Conservation (phyloP, 2,329 filamentous ascomycete species). For the Beauveria varroae region DNA sequence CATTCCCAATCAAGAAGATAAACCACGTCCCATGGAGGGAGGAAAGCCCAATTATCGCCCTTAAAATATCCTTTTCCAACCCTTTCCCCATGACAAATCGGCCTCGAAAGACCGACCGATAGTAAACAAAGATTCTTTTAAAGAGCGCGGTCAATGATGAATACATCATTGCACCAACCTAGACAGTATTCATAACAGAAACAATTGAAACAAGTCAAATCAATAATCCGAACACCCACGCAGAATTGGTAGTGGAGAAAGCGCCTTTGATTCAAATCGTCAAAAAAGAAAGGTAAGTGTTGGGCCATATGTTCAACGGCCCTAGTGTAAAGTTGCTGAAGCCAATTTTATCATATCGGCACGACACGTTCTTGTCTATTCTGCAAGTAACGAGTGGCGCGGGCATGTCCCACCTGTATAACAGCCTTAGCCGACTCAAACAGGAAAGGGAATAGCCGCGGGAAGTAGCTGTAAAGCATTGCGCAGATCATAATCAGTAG, state of each 20-base stretch:
- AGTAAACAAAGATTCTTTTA: neutral
- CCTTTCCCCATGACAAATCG: neutral
- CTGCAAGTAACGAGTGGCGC: slow-evolving; percentile 19
- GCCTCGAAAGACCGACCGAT: neutral
- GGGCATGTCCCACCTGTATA: slow-evolving; percentile 20
- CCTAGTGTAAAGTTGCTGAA: neutral
- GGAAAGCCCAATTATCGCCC: neutral
- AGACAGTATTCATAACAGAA: neutral
- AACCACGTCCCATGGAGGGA: neutral
- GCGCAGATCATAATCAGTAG: slow-evolving; percentile 40
- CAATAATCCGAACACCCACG: slow-evolving; percentile 1
- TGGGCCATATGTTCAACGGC: neutral
- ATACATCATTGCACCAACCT: neutral
- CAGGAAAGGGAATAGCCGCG: slow-evolving; percentile 34
- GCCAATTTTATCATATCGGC: slow-evolving; percentile 17
- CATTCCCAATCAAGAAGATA: neutral
- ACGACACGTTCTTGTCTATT: slow-evolving; percentile 19
- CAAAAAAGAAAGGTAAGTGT: neutral
- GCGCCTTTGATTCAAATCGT: neutral
- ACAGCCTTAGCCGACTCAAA: slow-evolving; percentile 27
- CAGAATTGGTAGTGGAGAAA: neutral
- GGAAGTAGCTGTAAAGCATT: slow-evolving; percentile 44
- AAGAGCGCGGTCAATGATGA: neutral
- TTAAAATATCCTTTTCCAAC: neutral
- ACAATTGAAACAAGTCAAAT: neutral